These are phyloP conservation scores for Lactarius sanguifluus DNA, from an alignment of 768 basidiomycete species.

Conservation along the genomic window DNA sequence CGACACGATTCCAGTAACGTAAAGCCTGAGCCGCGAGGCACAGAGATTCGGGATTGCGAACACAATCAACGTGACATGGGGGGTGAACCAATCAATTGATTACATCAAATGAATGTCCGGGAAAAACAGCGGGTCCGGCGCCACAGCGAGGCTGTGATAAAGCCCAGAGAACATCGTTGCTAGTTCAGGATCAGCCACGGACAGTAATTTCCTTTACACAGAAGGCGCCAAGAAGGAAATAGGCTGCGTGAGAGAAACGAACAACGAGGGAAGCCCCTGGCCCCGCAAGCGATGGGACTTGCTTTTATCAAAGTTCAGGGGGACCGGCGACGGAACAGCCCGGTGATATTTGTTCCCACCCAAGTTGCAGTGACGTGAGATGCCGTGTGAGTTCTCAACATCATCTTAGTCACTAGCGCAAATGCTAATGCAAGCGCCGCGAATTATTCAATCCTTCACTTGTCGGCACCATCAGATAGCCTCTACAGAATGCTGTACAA, in stretches of 20 bases:
- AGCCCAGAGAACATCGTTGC: neutral
- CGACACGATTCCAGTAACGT: neutral
- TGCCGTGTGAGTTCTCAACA: neutral
- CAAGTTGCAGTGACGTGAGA: neutral
- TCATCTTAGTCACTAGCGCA: neutral
- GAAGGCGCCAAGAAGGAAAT: neutral
- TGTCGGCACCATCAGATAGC: neutral
- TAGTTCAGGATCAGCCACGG: neutral
- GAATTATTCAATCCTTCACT: neutral
- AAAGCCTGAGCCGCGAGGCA: conserved; percentile 2
- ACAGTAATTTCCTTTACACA: neutral
- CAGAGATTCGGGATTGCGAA: conserved; percentile 4
- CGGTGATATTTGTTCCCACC: neutral
- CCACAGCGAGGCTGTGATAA: conserved; percentile 1
- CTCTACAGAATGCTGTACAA: neutral
- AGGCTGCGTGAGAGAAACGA: neutral
- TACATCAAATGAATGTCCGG: conserved; percentile 14
- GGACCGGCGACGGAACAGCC: neutral
- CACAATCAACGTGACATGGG: conserved; percentile 1
- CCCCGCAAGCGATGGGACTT: neutral
- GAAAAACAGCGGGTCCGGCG: conserved; percentile 12
- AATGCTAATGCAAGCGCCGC: neutral
- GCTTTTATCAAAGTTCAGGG: conserved; percentile 3
- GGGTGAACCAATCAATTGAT: conserved; percentile 16
- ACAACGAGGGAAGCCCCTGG: neutral